Evolutionary conservation across 2,329 filamentous ascomycete species (phyloP).

Genomic region (Exutisphaerella laricina): DNA sequence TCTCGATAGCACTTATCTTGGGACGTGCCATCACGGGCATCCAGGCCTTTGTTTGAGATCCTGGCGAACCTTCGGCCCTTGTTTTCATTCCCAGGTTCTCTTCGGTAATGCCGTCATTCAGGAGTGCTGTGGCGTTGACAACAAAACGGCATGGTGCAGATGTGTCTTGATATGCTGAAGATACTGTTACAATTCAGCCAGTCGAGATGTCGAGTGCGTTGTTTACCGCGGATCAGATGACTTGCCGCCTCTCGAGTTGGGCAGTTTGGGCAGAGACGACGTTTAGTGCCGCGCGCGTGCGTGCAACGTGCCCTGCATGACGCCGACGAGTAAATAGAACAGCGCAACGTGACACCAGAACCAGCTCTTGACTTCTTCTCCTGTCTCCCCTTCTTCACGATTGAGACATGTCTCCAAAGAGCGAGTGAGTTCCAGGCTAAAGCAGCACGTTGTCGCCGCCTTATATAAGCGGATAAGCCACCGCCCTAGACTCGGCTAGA

Average conservation of each 20-base stretch:
- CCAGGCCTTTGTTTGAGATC: constrained; percentile 60
- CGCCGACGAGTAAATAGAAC: constrained; percentile 1
- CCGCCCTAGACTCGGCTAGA: no score
- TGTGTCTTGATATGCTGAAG: no score
- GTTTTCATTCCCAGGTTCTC: not conserved
- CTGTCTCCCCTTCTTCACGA: no score
- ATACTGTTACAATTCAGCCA: no score
- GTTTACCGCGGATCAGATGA: no score
- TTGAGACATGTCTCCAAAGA: no score
- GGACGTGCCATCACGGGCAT: constrained; percentile 56
- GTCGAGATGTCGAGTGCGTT: no score
- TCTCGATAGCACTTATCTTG: constrained; percentile 42
- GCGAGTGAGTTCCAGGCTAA: no score
- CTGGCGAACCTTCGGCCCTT: constrained; percentile 1
- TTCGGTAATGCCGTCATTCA: constrained; percentile 3
- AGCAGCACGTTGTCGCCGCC: no score
- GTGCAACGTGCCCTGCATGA: not conserved
- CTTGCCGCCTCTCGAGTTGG: not conserved
- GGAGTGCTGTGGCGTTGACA: constrained; percentile 4
- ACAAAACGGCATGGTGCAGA: no score
- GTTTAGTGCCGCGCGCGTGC: not conserved
- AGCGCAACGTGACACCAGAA: not conserved
- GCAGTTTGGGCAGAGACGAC: not conserved
- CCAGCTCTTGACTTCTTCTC: no score
- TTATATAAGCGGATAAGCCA: no score